phyloP scores from a whole-genome alignment of 192 early-diverging fungal species.

The Diversispora eburnea region DNA sequence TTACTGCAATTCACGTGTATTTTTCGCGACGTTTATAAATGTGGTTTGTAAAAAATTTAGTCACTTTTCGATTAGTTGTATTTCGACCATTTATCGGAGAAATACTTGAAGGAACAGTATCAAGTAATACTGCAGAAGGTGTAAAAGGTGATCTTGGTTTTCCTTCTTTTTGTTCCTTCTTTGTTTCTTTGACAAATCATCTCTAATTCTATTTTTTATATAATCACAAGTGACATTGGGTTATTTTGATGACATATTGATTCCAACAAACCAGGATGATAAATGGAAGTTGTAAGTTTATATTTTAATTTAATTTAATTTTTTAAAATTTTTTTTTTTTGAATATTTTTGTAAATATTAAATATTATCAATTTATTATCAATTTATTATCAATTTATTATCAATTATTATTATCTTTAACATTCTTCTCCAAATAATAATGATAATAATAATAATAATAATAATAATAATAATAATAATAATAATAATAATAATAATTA shows the following conservation, averaged over 20 bases:
- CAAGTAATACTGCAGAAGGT: constrained; percentile 64
- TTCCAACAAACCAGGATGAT: constrained; percentile 64
- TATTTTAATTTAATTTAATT: too few species aligned
- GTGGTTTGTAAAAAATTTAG: constrained; percentile 32
- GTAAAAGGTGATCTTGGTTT: constrained; percentile 53
- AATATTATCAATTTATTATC: background rate
- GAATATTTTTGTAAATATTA: too few species aligned
- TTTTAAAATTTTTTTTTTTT: too few species aligned
- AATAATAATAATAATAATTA: too few species aligned
- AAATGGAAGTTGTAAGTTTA: constrained; percentile 60
- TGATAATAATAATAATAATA: too few species aligned
- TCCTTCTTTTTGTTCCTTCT: background rate
- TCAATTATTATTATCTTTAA: too few species aligned
- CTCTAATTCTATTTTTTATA: constrained; percentile 8
- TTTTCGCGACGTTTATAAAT: too few species aligned
- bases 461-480: too few species aligned
- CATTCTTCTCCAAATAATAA: too few species aligned
- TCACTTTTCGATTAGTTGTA: constrained; percentile 80
- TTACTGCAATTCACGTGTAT: background rate
- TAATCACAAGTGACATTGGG: constrained; percentile 62
- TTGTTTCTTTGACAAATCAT: background rate
- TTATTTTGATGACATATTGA: constrained; percentile 90
- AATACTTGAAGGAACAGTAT: constrained; percentile 75
- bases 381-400: background rate
- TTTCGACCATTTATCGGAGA: constrained; percentile 92